Base-by-base conservation (phyloP, 23 red algal genomes). In the Chondrus crispus region DNA sequence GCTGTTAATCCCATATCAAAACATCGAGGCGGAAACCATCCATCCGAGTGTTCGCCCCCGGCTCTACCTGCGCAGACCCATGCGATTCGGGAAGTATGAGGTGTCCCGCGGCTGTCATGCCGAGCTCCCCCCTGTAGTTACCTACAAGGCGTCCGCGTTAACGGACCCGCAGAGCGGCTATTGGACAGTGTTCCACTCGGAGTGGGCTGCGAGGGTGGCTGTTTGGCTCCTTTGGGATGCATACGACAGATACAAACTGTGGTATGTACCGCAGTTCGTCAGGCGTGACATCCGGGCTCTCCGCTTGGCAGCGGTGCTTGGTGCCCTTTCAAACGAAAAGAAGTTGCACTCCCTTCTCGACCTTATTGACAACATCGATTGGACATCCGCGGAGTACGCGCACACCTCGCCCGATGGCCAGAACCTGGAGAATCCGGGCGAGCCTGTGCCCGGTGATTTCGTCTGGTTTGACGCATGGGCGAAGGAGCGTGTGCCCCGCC, bases 1-100 rank as follows among this genome's bases (percentile, higher is more conserved):
- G 54, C 63, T 40, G 39, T 62, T 62, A 24, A 42, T 84, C 24
- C 79, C 79, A 13, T 84, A 84, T 37, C 79, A 84, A 42, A 53
- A 84, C 48, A 84, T 39, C 39, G 50, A 84, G 51, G 38, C 33
- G 22, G 71, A 76, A 46, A 9, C 41, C 5, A 64, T 64, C 35
- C 24, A n/a, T 64, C 14, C 5, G 26, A n/a, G 35, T n/a, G 24
- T 30, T 16, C 58, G 26, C 16, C 24, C 24, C 26, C 58, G 58
- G 26, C 16, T n/a, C 5, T 64, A 64, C 58, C 24, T 64, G 24
- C 58, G 24, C 4, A 19, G 26, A 30, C 58, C 58, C 26, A 32
- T 30, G 4, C 35, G 35, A n/a, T 64, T n/a, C 7, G 6, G 24
- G 26, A n/a, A 32, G 26, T 8, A 30, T 5, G 58, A 64, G 58